Evolutionary conservation across 345 rosid species (phyloP).

Genomic region (Eutrema yunnanense): DNA sequence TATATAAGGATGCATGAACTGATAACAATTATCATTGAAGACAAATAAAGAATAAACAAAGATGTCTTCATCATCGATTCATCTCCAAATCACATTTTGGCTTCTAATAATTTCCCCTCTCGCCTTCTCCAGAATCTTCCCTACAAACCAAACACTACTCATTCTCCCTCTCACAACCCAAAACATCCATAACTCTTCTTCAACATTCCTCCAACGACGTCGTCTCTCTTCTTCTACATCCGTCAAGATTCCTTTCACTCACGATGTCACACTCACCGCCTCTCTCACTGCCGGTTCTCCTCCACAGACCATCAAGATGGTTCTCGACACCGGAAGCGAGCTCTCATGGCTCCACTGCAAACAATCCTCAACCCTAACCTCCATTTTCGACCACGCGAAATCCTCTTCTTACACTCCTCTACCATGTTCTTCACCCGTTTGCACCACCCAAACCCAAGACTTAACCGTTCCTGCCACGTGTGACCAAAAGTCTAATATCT

Average conservation of each 20-base stretch:
- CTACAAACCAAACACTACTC: constrained; percentile 38
- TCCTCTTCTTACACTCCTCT: constrained; percentile 44
- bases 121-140: constrained; percentile 18
- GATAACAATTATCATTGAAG: not conserved
- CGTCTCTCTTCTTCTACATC: constrained; percentile 22
- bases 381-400: constrained; percentile 36
- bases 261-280: constrained; percentile 53
- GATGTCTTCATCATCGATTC: constrained; percentile 12
- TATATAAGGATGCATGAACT: not conserved
- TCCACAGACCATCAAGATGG: constrained; percentile 57
- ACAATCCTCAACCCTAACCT: constrained; percentile 17
- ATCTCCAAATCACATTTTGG: constrained; percentile 9
- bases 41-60: not conserved
- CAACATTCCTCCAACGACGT: not conserved
- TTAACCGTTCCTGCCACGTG: constrained; percentile 43
- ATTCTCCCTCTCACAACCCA: constrained; percentile 43
- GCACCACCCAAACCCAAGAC: constrained; percentile 49
- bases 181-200: not conserved
- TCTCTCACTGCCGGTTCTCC: constrained; percentile 65
- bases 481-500: constrained; percentile 34
- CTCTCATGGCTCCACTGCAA: constrained; percentile 73
- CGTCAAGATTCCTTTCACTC: constrained; percentile 41
- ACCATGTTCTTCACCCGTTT: constrained; percentile 43
- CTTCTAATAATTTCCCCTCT: constrained; percentile 20
- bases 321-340: constrained; percentile 75